Evolutionary conservation across 2,329 filamentous ascomycete genomes (phyloP), one percentile per base, ranked within the genome.

Genomic region (Aspergillus candidus): DNA sequence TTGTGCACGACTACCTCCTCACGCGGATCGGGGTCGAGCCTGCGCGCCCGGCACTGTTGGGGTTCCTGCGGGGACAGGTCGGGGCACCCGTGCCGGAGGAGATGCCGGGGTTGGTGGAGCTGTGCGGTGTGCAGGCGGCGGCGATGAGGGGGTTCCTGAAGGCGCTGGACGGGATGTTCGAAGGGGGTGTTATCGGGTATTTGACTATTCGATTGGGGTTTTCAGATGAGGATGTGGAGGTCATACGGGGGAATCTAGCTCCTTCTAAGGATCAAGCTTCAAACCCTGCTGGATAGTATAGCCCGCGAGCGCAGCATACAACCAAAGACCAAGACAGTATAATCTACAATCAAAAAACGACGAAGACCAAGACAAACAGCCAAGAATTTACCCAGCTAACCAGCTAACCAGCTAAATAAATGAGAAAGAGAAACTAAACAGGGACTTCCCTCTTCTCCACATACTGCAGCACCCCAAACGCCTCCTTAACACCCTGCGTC

Each of bases 1-100:
- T 86, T 18, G 80, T 82, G 0, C 64, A 74, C 8, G 86, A 90
- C 61, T 90, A 89, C 60, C 70, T 74, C 6, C 46, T 61, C 15
- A 59, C 53, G 4, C 59, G 59, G 2, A 47, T 54, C 4, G 54
- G 46, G 11, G 17, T 62, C 17, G 60, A 62, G 36, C 48, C 46
- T n/a, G 53, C 51, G 4, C 52, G 59, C 2, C 48, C 52, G 15
- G 51, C 51, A 12, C 41, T 62, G 12, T 37, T 47, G 11, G 40
- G 43, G 1, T 52, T 52, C 22, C 43, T 60, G 5, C 47, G 51
- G 14, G 30, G 55, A 2, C 36, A 54, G 6, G 41, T 47, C 22
- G 56, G 51, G 2, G 36, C 44, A 10, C 50, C 51, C 11, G 22
- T 27, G 22, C 43, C 54, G 7, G 50, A 53, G 2, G 54, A 59